phyloP scores from a whole-genome alignment of 1,139 yeast species.

The Arxiozyma slooffiae region DNA sequence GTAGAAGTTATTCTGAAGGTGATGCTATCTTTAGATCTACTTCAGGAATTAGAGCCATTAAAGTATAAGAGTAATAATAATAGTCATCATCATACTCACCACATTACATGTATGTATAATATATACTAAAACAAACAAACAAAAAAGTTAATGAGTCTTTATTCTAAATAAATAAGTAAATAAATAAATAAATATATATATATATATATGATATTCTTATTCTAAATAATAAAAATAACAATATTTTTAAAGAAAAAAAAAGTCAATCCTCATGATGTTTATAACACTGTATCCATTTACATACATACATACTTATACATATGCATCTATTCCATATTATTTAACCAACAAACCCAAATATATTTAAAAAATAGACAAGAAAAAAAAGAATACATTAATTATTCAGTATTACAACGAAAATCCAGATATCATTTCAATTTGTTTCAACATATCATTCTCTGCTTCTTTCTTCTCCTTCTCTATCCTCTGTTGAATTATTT shows the following conservation, averaged over 20 bases:
- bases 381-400: no score
- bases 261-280: no score
- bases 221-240: background rate
- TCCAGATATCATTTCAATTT: constrained; percentile 50
- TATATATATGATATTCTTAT: background rate
- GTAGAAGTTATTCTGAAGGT: constrained; percentile 96
- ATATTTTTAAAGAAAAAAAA: no score
- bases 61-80: no score
- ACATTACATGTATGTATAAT: background rate
- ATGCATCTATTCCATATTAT: background rate
- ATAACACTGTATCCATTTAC: background rate
- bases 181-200: no score
- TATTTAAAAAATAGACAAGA: no score
- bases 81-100: background rate
- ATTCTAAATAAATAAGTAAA: background rate
- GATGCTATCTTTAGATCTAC: constrained; percentile 86
- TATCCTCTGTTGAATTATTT: constrained; percentile 35
- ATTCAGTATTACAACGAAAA: constrained; percentile 34
- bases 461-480: constrained; percentile 36
- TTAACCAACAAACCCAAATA: background rate
- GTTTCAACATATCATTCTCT: constrained; percentile 44
- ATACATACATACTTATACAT: background rate
- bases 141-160: background rate
- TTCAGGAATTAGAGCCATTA: constrained; percentile 64
- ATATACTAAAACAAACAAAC: background rate